Evolutionary conservation across 2,329 filamentous ascomycete species (phyloP).

Genomic region (Simplicillium aogashimaense): DNA sequence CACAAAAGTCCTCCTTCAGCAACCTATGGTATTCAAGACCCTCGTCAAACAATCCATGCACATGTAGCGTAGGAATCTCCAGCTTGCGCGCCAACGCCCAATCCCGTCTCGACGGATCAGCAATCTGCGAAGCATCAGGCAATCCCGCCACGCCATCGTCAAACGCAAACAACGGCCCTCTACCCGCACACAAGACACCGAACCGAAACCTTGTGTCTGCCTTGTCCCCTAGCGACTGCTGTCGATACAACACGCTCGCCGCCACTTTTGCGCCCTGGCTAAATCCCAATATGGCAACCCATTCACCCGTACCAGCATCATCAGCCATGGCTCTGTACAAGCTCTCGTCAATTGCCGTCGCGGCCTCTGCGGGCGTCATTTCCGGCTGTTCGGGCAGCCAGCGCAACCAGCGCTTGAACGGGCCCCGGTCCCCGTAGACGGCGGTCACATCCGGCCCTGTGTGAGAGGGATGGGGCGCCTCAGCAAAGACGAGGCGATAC

Average conservation of each 20-base stretch:
- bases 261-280: slow-evolving; percentile 51
- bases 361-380: slow-evolving; percentile 30
- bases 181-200: slow-evolving; percentile 24
- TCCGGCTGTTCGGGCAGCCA: slow-evolving; percentile 45
- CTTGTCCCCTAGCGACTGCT: slow-evolving; percentile 38
- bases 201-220: slow-evolving; percentile 19
- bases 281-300: slow-evolving; percentile 50
- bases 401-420: slow-evolving; percentile 48
- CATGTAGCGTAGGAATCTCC: background rate
- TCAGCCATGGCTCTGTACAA: slow-evolving; percentile 32
- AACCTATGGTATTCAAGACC: background rate
- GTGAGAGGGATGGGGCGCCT: slow-evolving; percentile 53
- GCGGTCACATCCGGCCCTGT: slow-evolving; percentile 49
- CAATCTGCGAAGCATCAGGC: too few species aligned
- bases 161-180: slow-evolving; percentile 19
- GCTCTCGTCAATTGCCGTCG: slow-evolving; percentile 22
- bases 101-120: too few species aligned
- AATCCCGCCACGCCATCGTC: slow-evolving; percentile 10
- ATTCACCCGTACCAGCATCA: slow-evolving; percentile 38
- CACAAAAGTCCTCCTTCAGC: background rate
- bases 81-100: background rate
- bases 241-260: slow-evolving; percentile 42
- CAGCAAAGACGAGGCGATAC: slow-evolving; percentile 59
- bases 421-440: slow-evolving; percentile 52
- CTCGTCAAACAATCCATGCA: background rate